phyloP scores from a whole-genome alignment of 176 grass and related monocot species.

The Zea luxurians region DNA sequence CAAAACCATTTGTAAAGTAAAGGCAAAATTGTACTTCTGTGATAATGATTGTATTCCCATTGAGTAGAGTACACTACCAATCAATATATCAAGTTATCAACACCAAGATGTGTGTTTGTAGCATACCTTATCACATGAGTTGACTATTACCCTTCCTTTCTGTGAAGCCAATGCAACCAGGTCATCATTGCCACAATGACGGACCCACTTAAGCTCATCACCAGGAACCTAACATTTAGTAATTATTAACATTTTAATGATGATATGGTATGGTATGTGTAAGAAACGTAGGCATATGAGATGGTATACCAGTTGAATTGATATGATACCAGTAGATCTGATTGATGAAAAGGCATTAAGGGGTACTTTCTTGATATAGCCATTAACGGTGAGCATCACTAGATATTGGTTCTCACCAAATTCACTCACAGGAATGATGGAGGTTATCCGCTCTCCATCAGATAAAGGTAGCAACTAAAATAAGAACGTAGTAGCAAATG shows the following conservation, averaged over 20 bases:
- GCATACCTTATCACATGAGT: slow-evolving; percentile 78
- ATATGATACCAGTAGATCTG: slow-evolving; percentile 80
- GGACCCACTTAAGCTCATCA: slow-evolving; percentile 92
- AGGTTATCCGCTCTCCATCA: slow-evolving; percentile 90
- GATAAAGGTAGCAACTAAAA: slow-evolving; percentile 83
- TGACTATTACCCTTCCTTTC: slow-evolving; percentile 89
- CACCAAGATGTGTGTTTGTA: slow-evolving; percentile 16
- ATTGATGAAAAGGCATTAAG: slow-evolving; percentile 90
- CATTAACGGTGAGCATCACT: slow-evolving; percentile 83
- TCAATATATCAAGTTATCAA: slow-evolving; percentile 32
- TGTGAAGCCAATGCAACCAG: slow-evolving; percentile 89
- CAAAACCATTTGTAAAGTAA: slow-evolving; percentile 15
- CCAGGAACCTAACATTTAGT: slow-evolving; percentile 57
- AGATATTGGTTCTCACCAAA: slow-evolving; percentile 89
- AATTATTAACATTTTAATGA: slow-evolving; percentile 17
- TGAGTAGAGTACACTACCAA: not conserved
- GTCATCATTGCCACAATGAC: slow-evolving; percentile 73
- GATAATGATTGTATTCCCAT: not conserved
- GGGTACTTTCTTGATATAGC: slow-evolving; percentile 92
- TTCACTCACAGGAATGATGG: slow-evolving; percentile 88
- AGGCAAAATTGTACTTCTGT: not conserved
- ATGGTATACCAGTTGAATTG: slow-evolving; percentile 82
- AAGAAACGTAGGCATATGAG: slow-evolving; percentile 25
- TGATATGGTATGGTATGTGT: slow-evolving; percentile 20
- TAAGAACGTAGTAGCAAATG: slow-evolving; percentile 18